A percentile compares a stretch with the other conserved stretches of the same genome.
Conservation (phyloP, 169 alveolate genomes). For the Besnoitia besnoiti region DNA sequence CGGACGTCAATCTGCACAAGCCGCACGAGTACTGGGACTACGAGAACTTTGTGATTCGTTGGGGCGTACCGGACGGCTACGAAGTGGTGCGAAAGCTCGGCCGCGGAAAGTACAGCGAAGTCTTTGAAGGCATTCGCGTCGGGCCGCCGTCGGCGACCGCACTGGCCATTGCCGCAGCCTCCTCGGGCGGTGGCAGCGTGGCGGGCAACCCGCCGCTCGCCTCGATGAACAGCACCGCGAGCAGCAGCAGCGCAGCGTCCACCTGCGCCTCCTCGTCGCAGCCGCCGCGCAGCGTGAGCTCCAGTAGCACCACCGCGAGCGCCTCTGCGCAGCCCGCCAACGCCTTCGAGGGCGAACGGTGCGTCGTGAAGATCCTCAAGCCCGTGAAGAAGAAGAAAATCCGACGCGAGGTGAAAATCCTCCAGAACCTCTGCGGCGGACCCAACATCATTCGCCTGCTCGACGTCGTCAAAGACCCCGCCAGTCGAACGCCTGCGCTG, state of each 20-base stretch:
- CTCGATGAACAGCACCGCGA: not conserved
- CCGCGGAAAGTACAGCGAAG: conserved; percentile 99
- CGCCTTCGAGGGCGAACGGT: conserved; percentile 70
- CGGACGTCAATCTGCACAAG: conserved; percentile 85
- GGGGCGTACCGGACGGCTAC: conserved; percentile 93
- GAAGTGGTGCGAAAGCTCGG: conserved; percentile 96
- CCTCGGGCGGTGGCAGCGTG: not conserved
- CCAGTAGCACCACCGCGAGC: not conserved
- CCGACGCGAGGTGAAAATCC: conserved; percentile 96
- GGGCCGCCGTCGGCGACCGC: conserved; percentile 35
- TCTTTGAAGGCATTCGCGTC: conserved; percentile 92
- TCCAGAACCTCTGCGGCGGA: conserved; percentile 95
- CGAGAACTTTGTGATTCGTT: conserved; percentile 87
- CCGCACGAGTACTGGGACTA: conserved; percentile 92
- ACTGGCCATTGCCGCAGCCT: not conserved
- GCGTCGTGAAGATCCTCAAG: conserved; percentile 95
- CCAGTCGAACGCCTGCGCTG: conserved; percentile 94
- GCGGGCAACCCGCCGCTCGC: not conserved
- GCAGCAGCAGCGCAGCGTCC: conserved; percentile 12
- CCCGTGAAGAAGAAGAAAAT: conserved; percentile 97
- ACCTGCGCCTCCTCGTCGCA: not conserved
- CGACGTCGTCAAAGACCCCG: conserved; percentile 97
- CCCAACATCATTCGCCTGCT: conserved; percentile 93
- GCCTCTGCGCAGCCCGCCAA: not conserved
- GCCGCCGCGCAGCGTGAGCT: not conserved